phyloP scores from a whole-genome alignment of 1,284 basidiomycete species.

The Ceratobasidium sp. region DNA sequence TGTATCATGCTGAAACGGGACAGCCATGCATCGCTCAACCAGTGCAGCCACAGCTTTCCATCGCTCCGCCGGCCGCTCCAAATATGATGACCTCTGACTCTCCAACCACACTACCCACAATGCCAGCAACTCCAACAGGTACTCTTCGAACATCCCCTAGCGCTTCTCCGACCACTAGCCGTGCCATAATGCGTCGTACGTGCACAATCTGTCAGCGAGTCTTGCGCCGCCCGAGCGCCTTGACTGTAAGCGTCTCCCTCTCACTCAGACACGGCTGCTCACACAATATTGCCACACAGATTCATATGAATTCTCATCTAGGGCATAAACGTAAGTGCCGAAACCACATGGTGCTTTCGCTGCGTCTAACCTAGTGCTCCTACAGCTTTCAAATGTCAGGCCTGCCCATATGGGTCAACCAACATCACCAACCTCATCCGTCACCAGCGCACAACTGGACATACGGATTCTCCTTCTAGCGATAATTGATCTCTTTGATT shows the following conservation, averaged over 20 bases:
- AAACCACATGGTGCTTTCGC: background rate
- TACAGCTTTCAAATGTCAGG: background rate
- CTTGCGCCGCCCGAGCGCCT: conserved; percentile 23
- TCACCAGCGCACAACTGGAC: too few relatives aligned
- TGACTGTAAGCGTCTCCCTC: background rate
- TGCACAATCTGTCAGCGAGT: conserved; percentile 8
- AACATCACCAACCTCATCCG: too few relatives aligned
- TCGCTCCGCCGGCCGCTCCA: background rate
- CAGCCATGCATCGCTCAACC: too few relatives aligned
- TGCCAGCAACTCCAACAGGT: too few relatives aligned
- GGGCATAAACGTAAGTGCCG: conserved; percentile 14
- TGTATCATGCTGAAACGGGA: background rate
- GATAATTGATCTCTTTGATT: too few relatives aligned
- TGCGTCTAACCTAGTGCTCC: background rate
- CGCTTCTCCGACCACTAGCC: background rate
- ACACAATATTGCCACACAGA: background rate
- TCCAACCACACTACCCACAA: background rate
- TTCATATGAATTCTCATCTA: conserved; percentile 15
- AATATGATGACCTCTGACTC: background rate
- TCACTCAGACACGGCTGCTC: background rate
- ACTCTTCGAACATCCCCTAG: too few relatives aligned
- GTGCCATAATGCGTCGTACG: conserved; percentile 13
- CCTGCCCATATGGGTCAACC: too few relatives aligned
- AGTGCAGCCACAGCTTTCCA: too few relatives aligned
- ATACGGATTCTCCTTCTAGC: too few relatives aligned